Conservation (phyloP, 1,284 basidiomycete genomes). For the Trichosporon sp. region DNA sequence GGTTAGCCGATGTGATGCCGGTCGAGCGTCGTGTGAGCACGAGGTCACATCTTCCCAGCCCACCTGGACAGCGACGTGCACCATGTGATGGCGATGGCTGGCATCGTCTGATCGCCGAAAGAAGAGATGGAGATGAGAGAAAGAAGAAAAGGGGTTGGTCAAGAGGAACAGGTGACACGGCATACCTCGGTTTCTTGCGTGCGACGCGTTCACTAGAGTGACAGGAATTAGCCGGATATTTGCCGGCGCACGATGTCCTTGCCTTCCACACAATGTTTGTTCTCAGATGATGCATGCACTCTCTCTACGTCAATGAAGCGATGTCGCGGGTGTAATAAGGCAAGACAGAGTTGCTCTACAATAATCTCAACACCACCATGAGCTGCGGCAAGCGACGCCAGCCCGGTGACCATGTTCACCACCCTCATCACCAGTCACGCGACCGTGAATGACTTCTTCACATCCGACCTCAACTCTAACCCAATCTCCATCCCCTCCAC, state of each 20-base stretch:
- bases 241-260: neutral
- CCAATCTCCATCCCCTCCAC: no score
- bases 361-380: no score
- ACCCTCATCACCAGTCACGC: neutral
- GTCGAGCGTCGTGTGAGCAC: neutral
- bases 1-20: neutral
- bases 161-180: neutral
- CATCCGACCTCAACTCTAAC: neutral
- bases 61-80: neutral
- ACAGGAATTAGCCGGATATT: neutral
- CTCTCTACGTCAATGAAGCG: no score
- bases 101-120: neutral
- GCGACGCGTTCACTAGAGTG: neutral
- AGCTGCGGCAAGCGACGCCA: neutral
- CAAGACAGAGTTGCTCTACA: no score
- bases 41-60: neutral
- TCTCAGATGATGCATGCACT: no score
- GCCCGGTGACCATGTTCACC: neutral
- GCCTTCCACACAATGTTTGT: no score
- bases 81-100: neutral
- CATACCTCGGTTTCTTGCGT: neutral
- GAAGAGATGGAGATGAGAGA: neutral
- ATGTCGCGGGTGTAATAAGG: no score
- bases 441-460: slow-evolving; percentile 3
- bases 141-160: neutral